Evolutionary conservation across 306 rosid genomes (phyloP), one percentile per base, ranked within the genome.

Genomic region (Vicia faba): DNA sequence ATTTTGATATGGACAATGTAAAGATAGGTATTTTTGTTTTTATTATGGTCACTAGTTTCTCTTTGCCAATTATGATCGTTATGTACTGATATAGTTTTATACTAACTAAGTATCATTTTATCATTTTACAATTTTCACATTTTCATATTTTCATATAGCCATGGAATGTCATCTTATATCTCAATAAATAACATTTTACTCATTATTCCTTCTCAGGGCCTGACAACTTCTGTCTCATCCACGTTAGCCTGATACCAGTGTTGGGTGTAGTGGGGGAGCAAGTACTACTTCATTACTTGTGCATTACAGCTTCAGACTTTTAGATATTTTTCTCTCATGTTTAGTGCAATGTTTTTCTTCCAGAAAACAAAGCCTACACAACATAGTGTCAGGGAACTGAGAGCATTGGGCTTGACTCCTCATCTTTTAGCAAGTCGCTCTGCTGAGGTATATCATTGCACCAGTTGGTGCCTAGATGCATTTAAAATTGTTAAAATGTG

Each of bases 361-460:
- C 83, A 95, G 97, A 95, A 95, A 88, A 95, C 99, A 61, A 90
- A 95, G 83, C 97, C 97, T 26, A 90, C 99, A 9, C 99, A 90
- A 64, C 97, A 88, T 36, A 95, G 99, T 76, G 97, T 95, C 59
- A 84, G 97, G 83, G 99, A 95, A 74, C 78, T 95, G 18, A 83
- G 99, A 78, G 99, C 96, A 65, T 73, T 95, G 78, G 99, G 99
- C 65, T 75, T 95, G 84, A 95, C 99, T 20, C 95, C 97, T 75
- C 95, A 95, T 81, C 89, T 95, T 39, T 79, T 95, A 82, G 97
- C 97, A 39, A 86, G 95, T 78, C 92, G 99, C 48, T 95, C 99
- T 61, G 88, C 97, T 56, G 88, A 95, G 99, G 99, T 93, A 82
- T 63, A 26, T 73, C 57, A 49, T 59, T 35, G 43, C 15, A 11